phyloP scores from a whole-genome alignment of 2,329 filamentous ascomycete genomes.

The Fusarium coicis region DNA sequence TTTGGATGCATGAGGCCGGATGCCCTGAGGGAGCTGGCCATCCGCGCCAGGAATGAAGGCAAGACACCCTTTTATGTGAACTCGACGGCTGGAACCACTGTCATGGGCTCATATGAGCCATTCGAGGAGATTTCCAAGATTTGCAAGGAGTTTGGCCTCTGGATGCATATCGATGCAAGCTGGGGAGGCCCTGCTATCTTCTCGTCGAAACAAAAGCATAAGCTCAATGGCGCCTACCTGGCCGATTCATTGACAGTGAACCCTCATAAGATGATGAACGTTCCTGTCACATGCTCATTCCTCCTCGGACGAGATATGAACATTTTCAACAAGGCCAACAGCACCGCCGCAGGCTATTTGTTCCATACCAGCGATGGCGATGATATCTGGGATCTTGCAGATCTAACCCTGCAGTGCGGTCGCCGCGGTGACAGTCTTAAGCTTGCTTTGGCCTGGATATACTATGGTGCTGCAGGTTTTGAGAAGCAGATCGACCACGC shows the following conservation, averaged over 20 bases:
- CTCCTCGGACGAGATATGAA: conserved; percentile 81
- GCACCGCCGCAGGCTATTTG: conserved; percentile 85
- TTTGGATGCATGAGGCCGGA: conserved; percentile 76
- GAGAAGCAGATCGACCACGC: conserved; percentile 75
- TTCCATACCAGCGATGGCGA: conserved; percentile 70
- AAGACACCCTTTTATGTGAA: conserved; percentile 94
- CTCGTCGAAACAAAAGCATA: conserved; percentile 68
- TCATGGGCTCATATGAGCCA: conserved; percentile 88
- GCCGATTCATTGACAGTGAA: conserved; percentile 89
- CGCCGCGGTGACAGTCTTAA: conserved; percentile 87
- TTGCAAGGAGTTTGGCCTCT: conserved; percentile 78
- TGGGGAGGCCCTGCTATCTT: conserved; percentile 92
- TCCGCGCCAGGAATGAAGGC: conserved; percentile 70
- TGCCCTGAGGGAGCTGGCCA: conserved; percentile 71
- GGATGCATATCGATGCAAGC: conserved; percentile 92
- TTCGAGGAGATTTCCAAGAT: conserved; percentile 76
- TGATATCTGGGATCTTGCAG: conserved; percentile 88
- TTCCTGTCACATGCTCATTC: conserved; percentile 91
- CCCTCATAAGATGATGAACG: conserved; percentile 97
- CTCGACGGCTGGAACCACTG: conserved; percentile 93
- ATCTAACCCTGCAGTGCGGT: conserved; percentile 93
- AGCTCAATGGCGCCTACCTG: conserved; percentile 75
- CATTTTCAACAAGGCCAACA: conserved; percentile 85
- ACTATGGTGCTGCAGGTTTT: conserved; percentile 84
- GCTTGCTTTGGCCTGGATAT: conserved; percentile 87